phyloP scores from a whole-genome alignment of 1,284 basidiomycete species.

The Leccinum pachyderme region DNA sequence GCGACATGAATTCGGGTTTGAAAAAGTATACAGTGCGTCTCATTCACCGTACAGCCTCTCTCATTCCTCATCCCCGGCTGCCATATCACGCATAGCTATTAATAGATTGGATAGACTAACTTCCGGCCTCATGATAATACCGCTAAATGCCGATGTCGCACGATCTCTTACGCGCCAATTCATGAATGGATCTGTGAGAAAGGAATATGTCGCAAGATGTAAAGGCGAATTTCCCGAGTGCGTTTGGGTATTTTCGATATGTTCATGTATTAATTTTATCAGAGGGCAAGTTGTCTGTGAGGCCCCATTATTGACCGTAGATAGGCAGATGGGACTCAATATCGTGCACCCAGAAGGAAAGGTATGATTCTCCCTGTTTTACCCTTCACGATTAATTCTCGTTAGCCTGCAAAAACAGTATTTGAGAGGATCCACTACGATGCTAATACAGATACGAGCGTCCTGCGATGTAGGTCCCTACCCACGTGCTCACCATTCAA shows the following conservation, averaged over 20 bases:
- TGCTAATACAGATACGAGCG: constrained; percentile 76
- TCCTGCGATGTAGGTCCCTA: constrained; percentile 74
- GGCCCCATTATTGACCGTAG: constrained; percentile 87
- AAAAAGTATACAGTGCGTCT: constrained; percentile 79
- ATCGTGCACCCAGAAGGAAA: constrained; percentile 94
- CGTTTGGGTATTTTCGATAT: constrained; percentile 26
- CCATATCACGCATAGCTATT: constrained; percentile 60
- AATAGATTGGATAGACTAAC: constrained; percentile 95
- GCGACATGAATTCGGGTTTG: constrained; percentile 79
- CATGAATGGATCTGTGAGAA: constrained; percentile 73
- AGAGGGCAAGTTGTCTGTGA: constrained; percentile 83
- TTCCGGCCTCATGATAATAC: constrained; percentile 95
- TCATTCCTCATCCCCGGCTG: constrained; percentile 1
- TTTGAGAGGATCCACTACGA: constrained; percentile 90
- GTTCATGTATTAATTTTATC: constrained; percentile 1
- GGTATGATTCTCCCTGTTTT: constrained; percentile 41
- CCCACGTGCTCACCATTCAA: neutral
- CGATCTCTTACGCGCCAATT: constrained; percentile 80
- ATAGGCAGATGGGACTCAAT: constrained; percentile 94
- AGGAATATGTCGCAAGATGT: constrained; percentile 90
- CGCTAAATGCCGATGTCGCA: constrained; percentile 73
- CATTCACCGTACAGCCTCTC: constrained; percentile 1
- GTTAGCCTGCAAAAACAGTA: constrained; percentile 83
- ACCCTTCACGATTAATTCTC: neutral
- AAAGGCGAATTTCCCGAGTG: constrained; percentile 82